phyloP scores from a whole-genome alignment of 768 basidiomycete genomes.

The Kondoa malvinella region DNA sequence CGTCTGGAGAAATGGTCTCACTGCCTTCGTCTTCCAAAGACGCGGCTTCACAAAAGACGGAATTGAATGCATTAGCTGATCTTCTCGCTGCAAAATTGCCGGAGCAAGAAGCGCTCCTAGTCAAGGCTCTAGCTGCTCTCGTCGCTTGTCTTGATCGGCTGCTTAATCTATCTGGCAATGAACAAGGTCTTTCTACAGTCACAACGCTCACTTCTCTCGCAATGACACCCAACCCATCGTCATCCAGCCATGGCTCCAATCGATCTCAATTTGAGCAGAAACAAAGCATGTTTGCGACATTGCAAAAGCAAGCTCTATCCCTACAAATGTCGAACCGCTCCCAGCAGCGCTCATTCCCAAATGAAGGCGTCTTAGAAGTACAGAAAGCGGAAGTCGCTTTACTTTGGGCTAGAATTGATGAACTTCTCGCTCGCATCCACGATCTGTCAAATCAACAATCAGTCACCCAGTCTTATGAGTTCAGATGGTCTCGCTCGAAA shows the following conservation, averaged over 20 bases:
- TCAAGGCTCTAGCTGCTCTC: background rate
- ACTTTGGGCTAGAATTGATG: slow-evolving; percentile 58
- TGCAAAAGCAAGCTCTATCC: background rate
- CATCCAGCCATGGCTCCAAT: background rate
- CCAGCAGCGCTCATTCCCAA: background rate
- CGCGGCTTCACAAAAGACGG: background rate
- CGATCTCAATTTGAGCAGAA: background rate
- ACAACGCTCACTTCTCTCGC: background rate
- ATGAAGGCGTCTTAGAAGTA: slow-evolving; percentile 31
- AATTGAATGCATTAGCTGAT: background rate
- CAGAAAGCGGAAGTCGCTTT: slow-evolving; percentile 43
- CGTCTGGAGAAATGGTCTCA: background rate
- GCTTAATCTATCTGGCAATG: background rate
- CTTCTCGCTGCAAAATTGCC: background rate
- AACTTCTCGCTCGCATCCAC: slow-evolving; percentile 52
- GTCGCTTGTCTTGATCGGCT: background rate
- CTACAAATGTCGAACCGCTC: background rate
- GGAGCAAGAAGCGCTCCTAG: background rate
- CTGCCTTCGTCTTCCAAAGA: background rate
- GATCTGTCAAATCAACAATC: slow-evolving; percentile 39
- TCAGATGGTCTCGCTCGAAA: slow-evolving; percentile 26
- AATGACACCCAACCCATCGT: background rate
- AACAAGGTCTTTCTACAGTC: background rate
- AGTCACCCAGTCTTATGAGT: slow-evolving; percentile 30
- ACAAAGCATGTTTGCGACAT: background rate